phyloP scores from a whole-genome alignment of 78 protist species.

The Polysphondylium violaceum region DNA sequence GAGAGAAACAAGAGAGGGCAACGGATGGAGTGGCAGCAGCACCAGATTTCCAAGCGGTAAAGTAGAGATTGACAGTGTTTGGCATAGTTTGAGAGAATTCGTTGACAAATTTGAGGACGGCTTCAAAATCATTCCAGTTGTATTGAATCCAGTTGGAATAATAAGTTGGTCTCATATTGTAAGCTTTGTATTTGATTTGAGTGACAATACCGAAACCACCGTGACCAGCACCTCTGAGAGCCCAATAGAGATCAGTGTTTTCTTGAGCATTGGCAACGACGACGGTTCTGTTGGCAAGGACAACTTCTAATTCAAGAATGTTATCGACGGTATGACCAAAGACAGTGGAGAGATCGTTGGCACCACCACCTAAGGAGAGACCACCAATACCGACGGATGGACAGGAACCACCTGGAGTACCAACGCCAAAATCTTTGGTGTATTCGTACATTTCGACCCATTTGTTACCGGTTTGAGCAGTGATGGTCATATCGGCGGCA shows the following conservation, averaged over 20 bases:
- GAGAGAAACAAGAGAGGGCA: conserved; percentile 54
- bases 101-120: conserved; percentile 13
- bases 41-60: conserved; percentile 34
- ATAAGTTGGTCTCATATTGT: conserved; percentile 21
- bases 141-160: conserved; percentile 43
- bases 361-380: conserved; percentile 79
- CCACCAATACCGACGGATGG: conserved; percentile 84
- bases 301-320: conserved; percentile 48
- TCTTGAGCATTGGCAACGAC: not conserved
- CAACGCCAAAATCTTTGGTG: conserved; percentile 1
- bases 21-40: conserved; percentile 32
- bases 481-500: not conserved
- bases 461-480: conserved; percentile 63
- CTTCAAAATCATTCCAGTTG: conserved; percentile 52
- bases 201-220: conserved; percentile 83
- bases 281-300: conserved; percentile 76
- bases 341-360: conserved; percentile 56
- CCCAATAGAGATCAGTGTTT: conserved; percentile 79
- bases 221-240: conserved; percentile 84
- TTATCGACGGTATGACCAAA: conserved; percentile 75
- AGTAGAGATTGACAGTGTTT: conserved; percentile 32
- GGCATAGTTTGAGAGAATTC: conserved; percentile 22
- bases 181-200: conserved; percentile 32
- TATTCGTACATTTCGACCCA: conserved; percentile 59
- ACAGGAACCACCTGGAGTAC: conserved; percentile 72